Conservation (phyloP, 345 rosid genomes). For the Arabidopsis suecica region DNA sequence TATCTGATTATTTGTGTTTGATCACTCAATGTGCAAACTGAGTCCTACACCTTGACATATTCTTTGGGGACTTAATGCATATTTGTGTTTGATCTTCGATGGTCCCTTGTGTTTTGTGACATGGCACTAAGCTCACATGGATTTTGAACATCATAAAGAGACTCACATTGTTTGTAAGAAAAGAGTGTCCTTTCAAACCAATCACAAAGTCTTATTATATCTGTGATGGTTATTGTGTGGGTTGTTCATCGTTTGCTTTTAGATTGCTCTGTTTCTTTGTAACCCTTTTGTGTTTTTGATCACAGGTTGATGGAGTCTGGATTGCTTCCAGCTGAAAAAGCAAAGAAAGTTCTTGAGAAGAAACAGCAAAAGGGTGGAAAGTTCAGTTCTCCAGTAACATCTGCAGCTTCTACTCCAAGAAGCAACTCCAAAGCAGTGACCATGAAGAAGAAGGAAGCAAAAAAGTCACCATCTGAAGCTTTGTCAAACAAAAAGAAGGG, state of each 20-base stretch:
- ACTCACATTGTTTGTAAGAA: background rate
- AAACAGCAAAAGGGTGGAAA: slow-evolving; percentile 66
- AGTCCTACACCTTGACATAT: background rate
- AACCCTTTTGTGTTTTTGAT: slow-evolving; percentile 20
- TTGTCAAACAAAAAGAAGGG: slow-evolving; percentile 57
- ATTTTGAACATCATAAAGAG: background rate
- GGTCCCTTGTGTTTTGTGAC: slow-evolving; percentile 12
- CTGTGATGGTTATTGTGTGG: slow-evolving; percentile 8
- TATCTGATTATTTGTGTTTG: slow-evolving; percentile 12
- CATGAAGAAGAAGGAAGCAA: slow-evolving; percentile 46
- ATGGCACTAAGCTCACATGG: slow-evolving; percentile 17
- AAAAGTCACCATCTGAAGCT: slow-evolving; percentile 40
- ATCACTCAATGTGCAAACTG: background rate
- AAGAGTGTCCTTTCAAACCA: slow-evolving; percentile 10
- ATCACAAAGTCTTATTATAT: background rate
- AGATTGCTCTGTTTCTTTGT: slow-evolving; percentile 5
- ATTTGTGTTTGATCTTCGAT: slow-evolving; percentile 4
- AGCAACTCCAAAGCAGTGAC: slow-evolving; percentile 46
- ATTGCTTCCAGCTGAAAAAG: slow-evolving; percentile 71
- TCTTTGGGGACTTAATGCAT: background rate
- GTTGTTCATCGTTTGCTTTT: slow-evolving; percentile 1
- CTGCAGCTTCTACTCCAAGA: slow-evolving; percentile 51
- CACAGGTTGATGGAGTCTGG: slow-evolving; percentile 99
- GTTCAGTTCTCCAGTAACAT: slow-evolving; percentile 61
- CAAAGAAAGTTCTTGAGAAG: slow-evolving; percentile 69